Percentiles rank a stretch among this genome's conserved stretches.
phyloP scores from a whole-genome alignment of 1,284 basidiomycete species.

The Xanthoconium separans region DNA sequence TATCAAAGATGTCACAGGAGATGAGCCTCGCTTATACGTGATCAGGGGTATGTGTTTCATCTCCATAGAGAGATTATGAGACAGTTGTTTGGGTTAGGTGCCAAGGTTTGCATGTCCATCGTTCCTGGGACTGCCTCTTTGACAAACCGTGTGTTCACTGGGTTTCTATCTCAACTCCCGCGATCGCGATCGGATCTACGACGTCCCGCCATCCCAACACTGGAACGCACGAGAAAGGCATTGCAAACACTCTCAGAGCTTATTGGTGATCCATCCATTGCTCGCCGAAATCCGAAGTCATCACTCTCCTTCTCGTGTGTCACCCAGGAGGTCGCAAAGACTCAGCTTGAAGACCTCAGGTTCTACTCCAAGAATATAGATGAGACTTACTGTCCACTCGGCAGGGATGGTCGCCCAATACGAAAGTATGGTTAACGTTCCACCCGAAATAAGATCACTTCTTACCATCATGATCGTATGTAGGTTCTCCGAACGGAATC shows the following conservation, averaged over 20 bases:
- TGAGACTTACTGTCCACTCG: conserved; percentile 56
- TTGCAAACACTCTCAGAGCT: conserved; percentile 52
- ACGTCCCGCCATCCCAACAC: conserved; percentile 32
- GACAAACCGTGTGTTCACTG: conserved; percentile 60
- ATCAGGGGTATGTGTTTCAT: conserved; percentile 52
- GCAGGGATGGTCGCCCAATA: conserved; percentile 54
- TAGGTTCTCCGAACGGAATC: conserved; percentile 51
- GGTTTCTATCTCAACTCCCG: conserved; percentile 58
- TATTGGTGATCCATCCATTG: conserved; percentile 46
- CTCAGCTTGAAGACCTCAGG: conserved; percentile 49
- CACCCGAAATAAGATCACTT: background rate
- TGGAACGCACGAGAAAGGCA: conserved; percentile 53
- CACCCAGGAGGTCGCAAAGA: conserved; percentile 47
- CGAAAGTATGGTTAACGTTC: conserved; percentile 45
- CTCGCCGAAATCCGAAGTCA: conserved; percentile 52
- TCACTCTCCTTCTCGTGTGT: conserved; percentile 71
- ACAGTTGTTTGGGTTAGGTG: conserved; percentile 17
- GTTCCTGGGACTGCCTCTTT: conserved; percentile 54
- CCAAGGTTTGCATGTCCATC: conserved; percentile 23
- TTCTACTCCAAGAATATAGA: conserved; percentile 47
- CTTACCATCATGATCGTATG: background rate
- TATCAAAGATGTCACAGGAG: conserved; percentile 47
- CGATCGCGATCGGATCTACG: conserved; percentile 46
- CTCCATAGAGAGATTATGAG: background rate
- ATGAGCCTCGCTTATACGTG: conserved; percentile 53